These are phyloP conservation scores for Sporobolomyces phaffii DNA, from an alignment of 768 basidiomycete genomes.

Conservation along the genomic window DNA sequence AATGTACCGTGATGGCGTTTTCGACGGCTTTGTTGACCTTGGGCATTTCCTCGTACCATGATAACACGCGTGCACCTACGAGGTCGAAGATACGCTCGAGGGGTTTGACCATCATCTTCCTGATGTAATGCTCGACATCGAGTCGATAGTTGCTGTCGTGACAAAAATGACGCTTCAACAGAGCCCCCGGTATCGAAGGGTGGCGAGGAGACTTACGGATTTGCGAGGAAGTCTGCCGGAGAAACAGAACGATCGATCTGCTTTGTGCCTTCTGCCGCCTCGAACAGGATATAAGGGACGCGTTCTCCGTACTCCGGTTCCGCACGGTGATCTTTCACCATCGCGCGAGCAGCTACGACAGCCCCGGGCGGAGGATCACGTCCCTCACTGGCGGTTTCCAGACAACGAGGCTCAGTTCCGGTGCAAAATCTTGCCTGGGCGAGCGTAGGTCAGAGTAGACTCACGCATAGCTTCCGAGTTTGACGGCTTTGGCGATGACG, in stretches of 20 bases:
- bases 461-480: constrained; percentile 85
- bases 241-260: constrained; percentile 69
- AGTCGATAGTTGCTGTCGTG: constrained; percentile 49
- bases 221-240: constrained; percentile 62
- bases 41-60: constrained; percentile 72
- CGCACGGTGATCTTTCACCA: constrained; percentile 66
- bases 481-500: constrained; percentile 88
- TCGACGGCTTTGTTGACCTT: constrained; percentile 50
- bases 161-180: not conserved
- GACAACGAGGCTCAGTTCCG: not conserved
- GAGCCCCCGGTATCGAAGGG: not conserved
- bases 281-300: constrained; percentile 78
- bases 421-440: too few species aligned
- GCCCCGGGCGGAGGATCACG: constrained; percentile 86
- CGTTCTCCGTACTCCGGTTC: constrained; percentile 91
- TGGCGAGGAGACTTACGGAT: constrained; percentile 52
- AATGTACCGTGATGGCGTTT: constrained; percentile 35
- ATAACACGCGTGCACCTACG: constrained; percentile 74
- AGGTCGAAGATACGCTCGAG: constrained; percentile 85
- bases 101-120: constrained; percentile 76
- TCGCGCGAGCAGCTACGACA: constrained; percentile 69
- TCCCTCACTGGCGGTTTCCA: constrained; percentile 65
- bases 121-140: constrained; percentile 87
- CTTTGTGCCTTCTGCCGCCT: constrained; percentile 55
- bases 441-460: too few species aligned